phyloP scores from a whole-genome alignment of 2,329 filamentous ascomycete species.

The Aspergillus sp. region DNA sequence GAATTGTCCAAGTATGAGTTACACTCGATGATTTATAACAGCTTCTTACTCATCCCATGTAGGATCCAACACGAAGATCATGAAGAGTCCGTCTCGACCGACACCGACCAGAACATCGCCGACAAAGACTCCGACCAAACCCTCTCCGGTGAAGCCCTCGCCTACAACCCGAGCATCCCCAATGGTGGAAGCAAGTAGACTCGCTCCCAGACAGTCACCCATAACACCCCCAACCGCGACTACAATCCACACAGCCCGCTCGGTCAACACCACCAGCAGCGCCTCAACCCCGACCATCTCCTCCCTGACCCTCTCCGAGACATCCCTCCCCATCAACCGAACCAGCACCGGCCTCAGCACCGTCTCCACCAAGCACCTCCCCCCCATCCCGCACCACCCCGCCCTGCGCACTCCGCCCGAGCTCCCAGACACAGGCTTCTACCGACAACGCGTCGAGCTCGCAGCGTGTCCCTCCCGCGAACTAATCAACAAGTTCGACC shows the following conservation, averaged over 20 bases:
- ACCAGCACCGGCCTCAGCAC: not conserved
- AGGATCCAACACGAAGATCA: not conserved
- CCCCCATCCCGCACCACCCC: not conserved
- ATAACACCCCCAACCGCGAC: not conserved
- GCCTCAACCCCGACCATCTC: not conserved
- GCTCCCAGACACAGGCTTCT: constrained; percentile 29
- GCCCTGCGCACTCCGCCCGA: constrained; percentile 16
- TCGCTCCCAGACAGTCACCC: not conserved
- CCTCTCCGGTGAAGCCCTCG: not conserved
- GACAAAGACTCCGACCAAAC: not conserved
- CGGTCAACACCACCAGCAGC: not conserved
- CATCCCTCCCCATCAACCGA: not conserved
- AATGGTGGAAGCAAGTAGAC: not conserved
- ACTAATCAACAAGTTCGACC: constrained; percentile 25
- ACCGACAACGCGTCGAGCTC: constrained; percentile 26
- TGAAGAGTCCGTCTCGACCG: not conserved
- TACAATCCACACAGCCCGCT: not conserved
- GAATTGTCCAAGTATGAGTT: not conserved
- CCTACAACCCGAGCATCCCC: not conserved
- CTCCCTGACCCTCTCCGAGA: not conserved
- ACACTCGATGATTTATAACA: no score
- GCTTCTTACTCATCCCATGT: not conserved
- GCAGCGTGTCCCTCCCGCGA: constrained; percentile 23
- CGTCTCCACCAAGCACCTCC: not conserved
- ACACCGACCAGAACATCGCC: not conserved